phyloP scores from a whole-genome alignment of 2,329 filamentous ascomycete genomes.

The Botrytis cinerea region DNA sequence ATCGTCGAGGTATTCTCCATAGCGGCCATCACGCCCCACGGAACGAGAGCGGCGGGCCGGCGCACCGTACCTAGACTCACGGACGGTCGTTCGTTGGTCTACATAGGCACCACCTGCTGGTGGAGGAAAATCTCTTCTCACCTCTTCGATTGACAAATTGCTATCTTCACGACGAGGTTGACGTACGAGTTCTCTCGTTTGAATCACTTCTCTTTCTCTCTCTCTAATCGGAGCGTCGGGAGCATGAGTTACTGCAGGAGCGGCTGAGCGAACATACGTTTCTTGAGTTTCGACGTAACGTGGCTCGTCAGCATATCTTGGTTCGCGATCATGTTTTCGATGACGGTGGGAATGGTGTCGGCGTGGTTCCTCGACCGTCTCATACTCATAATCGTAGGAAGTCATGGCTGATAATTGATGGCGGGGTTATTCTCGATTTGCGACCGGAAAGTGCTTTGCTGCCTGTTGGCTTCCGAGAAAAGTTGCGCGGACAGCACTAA shows the following conservation, averaged over 20 bases:
- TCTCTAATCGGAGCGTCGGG: constrained; percentile 32
- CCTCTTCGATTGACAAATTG: constrained; percentile 75
- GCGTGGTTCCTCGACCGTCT: constrained; percentile 34
- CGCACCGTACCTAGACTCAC: constrained; percentile 42
- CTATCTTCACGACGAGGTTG: constrained; percentile 67
- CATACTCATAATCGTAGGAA: constrained; percentile 33
- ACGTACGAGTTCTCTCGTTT: constrained; percentile 58
- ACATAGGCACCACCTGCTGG: constrained; percentile 41
- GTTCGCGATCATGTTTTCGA: constrained; percentile 45
- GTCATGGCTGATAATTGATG: constrained; percentile 21
- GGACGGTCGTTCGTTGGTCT: constrained; percentile 34
- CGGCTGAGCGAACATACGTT: constrained; percentile 38
- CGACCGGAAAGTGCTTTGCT: constrained; percentile 12
- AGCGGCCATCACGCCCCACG: constrained; percentile 60
- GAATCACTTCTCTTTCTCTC: constrained; percentile 31
- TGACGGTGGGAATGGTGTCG: constrained; percentile 37
- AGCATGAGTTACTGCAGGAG: constrained; percentile 34
- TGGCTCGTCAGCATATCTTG: constrained; percentile 54
- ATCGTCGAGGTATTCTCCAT: constrained; percentile 57
- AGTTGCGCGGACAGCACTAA: constrained; percentile 5
- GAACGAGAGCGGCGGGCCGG: constrained; percentile 62
- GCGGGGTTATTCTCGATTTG: constrained; percentile 20
- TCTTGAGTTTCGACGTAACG: constrained; percentile 53
- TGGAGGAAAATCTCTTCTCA: constrained; percentile 81
- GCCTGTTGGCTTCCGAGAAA: constrained; percentile 3